A percentile compares a stretch with the other conserved stretches of the same genome.
These are phyloP conservation scores for Agapanthus africanus DNA, from an alignment of 106 monocot genomes.

Conservation along the genomic window DNA sequence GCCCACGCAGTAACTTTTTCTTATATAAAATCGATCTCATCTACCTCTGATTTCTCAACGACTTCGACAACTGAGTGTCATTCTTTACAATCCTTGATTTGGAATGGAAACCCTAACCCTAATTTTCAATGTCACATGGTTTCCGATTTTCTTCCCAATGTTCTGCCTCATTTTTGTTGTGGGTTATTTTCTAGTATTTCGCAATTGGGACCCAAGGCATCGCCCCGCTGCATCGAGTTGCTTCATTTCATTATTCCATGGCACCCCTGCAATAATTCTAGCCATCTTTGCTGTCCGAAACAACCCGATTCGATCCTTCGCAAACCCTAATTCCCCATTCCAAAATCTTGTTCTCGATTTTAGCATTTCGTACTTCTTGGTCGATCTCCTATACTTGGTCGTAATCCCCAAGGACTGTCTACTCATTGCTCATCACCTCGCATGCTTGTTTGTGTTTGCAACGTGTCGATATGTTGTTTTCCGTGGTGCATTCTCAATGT, in stretches of 20 bases:
- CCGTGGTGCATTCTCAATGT: slow-evolving; percentile 63
- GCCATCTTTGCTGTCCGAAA: slow-evolving; percentile 32
- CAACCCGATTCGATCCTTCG: slow-evolving; percentile 20
- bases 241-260: slow-evolving; percentile 70
- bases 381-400: slow-evolving; percentile 68
- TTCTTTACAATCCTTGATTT: neutral
- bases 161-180: slow-evolving; percentile 53
- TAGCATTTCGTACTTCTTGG: slow-evolving; percentile 80
- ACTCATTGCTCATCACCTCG: slow-evolving; percentile 95
- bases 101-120: slow-evolving; percentile 24
- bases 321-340: slow-evolving; percentile 40
- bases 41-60: too few relatives aligned
- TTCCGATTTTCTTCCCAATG: slow-evolving; percentile 45
- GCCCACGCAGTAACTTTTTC: too few relatives aligned
- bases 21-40: too few relatives aligned
- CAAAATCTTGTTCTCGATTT: slow-evolving; percentile 73
- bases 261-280: slow-evolving; percentile 61
- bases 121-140: slow-evolving; percentile 18
- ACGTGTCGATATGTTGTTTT: slow-evolving; percentile 69
- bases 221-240: slow-evolving; percentile 83
- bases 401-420: slow-evolving; percentile 61
- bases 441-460: slow-evolving; percentile 86
- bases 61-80: too few relatives aligned
- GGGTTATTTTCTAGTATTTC: slow-evolving; percentile 58
- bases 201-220: slow-evolving; percentile 55